Evolutionary conservation across 805 yeast species (phyloP).

Genomic region (Jamesozyma lodderae): DNA sequence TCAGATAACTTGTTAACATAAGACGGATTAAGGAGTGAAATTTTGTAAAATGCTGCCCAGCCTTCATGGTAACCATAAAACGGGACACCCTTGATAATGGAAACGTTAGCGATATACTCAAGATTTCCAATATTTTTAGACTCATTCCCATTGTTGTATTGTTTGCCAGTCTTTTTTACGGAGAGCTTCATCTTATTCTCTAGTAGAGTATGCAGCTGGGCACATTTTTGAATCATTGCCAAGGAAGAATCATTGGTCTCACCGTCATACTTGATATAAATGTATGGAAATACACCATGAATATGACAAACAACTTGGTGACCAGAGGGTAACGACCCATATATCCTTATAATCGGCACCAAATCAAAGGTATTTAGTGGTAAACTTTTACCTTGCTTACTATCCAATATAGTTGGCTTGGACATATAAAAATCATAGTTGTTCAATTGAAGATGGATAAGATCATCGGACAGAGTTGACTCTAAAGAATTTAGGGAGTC

Average conservation of each 20-base stretch:
- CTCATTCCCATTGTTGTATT: background rate
- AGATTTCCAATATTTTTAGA: conserved; percentile 8
- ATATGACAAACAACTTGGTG: conserved; percentile 58
- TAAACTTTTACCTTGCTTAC: conserved; percentile 28
- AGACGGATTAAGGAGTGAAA: conserved; percentile 56
- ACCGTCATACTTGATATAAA: conserved; percentile 57
- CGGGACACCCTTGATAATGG: conserved; percentile 64
- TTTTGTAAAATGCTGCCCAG: conserved; percentile 54
- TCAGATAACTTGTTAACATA: conserved; percentile 47
- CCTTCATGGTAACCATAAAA: conserved; percentile 79
- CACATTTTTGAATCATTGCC: conserved; percentile 30
- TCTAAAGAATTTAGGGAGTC: too few relatives aligned
- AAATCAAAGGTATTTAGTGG: conserved; percentile 32
- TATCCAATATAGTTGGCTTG: conserved; percentile 48
- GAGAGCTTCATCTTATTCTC: conserved; percentile 38
- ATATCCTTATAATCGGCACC: conserved; percentile 72
- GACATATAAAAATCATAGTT: conserved; percentile 58
- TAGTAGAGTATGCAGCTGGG: conserved; percentile 34
- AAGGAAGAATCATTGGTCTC: conserved; percentile 18
- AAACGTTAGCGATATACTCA: conserved; percentile 48
- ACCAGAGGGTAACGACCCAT: conserved; percentile 59
- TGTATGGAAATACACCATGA: conserved; percentile 79
- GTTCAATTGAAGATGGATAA: conserved; percentile 45
- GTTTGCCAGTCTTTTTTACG: conserved; percentile 22
- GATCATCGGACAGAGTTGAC: conserved; percentile 9